These are phyloP conservation scores for Croton laevigatus DNA, from an alignment of 441 rosid species.

Conservation along the genomic window DNA sequence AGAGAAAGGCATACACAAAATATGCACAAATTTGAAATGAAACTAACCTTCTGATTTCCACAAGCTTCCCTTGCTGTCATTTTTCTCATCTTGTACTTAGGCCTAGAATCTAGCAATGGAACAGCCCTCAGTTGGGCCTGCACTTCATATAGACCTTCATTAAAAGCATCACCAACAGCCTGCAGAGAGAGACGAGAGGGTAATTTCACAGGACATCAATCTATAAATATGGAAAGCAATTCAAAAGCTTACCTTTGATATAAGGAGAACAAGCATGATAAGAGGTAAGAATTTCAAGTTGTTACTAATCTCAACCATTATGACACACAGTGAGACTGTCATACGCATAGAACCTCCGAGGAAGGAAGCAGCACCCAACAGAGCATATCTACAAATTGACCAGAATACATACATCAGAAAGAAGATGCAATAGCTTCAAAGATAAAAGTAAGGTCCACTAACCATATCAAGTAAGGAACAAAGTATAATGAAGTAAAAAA, in stretches of 20 bases:
- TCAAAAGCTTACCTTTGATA: constrained; percentile 73
- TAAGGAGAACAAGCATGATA: constrained; percentile 97
- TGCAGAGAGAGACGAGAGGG: constrained; percentile 29
- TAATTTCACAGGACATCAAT: constrained; percentile 20
- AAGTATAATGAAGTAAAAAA: neutral
- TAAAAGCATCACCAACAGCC: constrained; percentile 99
- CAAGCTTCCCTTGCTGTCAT: constrained; percentile 87
- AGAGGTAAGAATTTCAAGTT: constrained; percentile 92
- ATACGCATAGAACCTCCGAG: constrained; percentile 99
- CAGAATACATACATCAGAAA: constrained; percentile 25
- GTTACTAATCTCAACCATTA: constrained; percentile 98
- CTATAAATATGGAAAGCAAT: constrained; percentile 13
- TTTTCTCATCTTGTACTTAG: constrained; percentile 79
- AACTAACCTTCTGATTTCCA: constrained; percentile 71
- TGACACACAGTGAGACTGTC: constrained; percentile 97
- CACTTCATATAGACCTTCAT: constrained; percentile 94
- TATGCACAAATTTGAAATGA: constrained; percentile 11
- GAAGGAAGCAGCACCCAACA: constrained; percentile 98
- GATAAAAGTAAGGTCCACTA: neutral
- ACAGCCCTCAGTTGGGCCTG: constrained; percentile 86
- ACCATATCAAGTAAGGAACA: neutral
- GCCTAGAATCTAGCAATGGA: constrained; percentile 89
- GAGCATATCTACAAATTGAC: constrained; percentile 65
- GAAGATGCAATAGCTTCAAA: neutral
- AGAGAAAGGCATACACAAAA: constrained; percentile 3